Conservation (phyloP, 202 grass and related monocot species). For the Schoenoplectus tabernaemontani region DNA sequence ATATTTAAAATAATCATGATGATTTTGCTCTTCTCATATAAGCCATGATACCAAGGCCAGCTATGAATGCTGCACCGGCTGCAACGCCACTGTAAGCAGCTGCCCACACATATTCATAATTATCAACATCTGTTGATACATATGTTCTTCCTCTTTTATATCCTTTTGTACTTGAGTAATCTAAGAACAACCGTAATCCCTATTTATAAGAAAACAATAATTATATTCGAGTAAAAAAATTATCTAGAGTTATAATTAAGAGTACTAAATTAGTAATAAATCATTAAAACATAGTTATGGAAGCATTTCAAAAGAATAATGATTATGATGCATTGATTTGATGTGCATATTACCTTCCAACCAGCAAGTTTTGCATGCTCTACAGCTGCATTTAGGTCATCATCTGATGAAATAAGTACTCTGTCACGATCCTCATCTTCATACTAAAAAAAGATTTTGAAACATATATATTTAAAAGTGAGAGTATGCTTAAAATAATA, state of each 20-base stretch:
- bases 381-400: slow-evolving; percentile 54
- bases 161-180: slow-evolving; percentile 35
- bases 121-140: slow-evolving; percentile 21
- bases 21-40: slow-evolving; percentile 39
- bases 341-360: slow-evolving; percentile 48
- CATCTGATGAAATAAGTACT: slow-evolving; percentile 60
- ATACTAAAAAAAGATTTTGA: slow-evolving; percentile 32
- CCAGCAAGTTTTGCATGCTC: slow-evolving; percentile 71
- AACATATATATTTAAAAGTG: neutral
- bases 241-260: no score
- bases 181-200: slow-evolving; percentile 56
- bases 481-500: neutral
- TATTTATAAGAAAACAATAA: slow-evolving; percentile 10
- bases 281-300: no score
- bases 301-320: no score
- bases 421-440: slow-evolving; percentile 78
- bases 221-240: no score
- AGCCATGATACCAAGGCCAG: slow-evolving; percentile 43
- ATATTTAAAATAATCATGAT: neutral
- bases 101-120: slow-evolving; percentile 33
- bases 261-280: no score
- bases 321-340: neutral
- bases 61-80: slow-evolving; percentile 47
- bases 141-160: slow-evolving; percentile 20
- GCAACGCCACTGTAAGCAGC: slow-evolving; percentile 40